Percentiles rank a stretch among this genome's conserved stretches.
Conservation (phyloP, 2,329 filamentous ascomycete genomes). For the Thelonectria rubi region DNA sequence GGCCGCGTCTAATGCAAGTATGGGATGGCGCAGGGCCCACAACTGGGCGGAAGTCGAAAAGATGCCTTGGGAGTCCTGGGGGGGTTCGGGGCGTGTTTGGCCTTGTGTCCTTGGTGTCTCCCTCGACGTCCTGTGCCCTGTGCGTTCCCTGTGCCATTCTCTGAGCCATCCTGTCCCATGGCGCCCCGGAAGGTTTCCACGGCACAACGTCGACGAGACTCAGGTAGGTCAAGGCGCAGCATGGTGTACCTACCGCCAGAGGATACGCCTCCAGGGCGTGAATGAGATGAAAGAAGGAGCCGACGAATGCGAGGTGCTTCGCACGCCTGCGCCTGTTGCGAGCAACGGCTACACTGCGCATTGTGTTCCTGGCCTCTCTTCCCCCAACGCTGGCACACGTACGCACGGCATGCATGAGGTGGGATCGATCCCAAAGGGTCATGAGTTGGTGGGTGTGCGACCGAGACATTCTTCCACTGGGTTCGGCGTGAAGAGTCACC, state of each 20-base stretch:
- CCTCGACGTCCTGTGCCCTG: slow-evolving; percentile 26
- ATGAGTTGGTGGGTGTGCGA: slow-evolving; percentile 14
- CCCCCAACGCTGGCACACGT: not conserved
- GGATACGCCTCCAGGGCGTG: no score
- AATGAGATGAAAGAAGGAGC: no score
- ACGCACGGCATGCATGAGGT: slow-evolving; percentile 3
- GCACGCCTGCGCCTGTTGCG: slow-evolving; percentile 4
- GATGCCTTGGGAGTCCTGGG: slow-evolving; percentile 45
- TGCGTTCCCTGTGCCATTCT: slow-evolving; percentile 19
- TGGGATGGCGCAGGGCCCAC: slow-evolving; percentile 41
- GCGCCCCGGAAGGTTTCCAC: slow-evolving; percentile 32
- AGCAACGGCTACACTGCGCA: slow-evolving; percentile 1
- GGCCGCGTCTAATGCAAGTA: slow-evolving; percentile 43
- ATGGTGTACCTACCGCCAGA: not conserved
- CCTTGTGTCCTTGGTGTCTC: slow-evolving; percentile 29
- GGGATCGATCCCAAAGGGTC: not conserved
- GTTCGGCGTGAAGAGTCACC: slow-evolving; percentile 42
- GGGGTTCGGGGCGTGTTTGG: slow-evolving; percentile 31
- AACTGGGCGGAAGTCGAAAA: slow-evolving; percentile 32
- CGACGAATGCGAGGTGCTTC: no score
- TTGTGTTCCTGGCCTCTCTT: slow-evolving; percentile 3
- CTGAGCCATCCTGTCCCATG: slow-evolving; percentile 27
- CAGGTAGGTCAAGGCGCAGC: slow-evolving; percentile 42
- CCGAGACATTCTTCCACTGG: slow-evolving; percentile 34
- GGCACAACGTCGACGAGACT: slow-evolving; percentile 24